Evolutionary conservation across 2,329 filamentous ascomycete genomes (phyloP).

Genomic region (Paracorniculantispora psalliotae): DNA sequence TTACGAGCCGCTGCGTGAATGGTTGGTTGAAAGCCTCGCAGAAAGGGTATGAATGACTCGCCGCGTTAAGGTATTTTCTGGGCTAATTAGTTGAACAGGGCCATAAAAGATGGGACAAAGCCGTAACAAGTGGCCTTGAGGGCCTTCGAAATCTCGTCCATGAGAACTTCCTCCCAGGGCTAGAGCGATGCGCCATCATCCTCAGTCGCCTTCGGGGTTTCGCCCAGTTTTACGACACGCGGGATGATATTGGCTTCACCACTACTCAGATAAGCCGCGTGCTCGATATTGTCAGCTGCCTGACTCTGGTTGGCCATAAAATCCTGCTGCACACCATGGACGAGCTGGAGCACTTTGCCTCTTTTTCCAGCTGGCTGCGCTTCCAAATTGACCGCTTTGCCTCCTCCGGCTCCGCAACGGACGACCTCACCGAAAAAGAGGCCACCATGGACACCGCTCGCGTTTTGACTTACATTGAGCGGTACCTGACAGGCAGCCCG

Average conservation of each 20-base stretch:
- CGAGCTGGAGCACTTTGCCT: slow-evolving; percentile 70
- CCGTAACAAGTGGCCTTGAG: slow-evolving; percentile 71
- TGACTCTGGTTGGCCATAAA: slow-evolving; percentile 71
- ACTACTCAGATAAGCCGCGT: slow-evolving; percentile 58
- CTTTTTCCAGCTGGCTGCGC: slow-evolving; percentile 80
- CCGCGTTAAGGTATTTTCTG: neutral
- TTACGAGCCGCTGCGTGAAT: slow-evolving; percentile 71
- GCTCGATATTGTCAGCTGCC: slow-evolving; percentile 65
- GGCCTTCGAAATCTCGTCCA: slow-evolving; percentile 73
- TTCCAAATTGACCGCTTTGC: slow-evolving; percentile 76
- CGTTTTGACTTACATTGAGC: slow-evolving; percentile 72
- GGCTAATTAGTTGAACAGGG: slow-evolving; percentile 47
- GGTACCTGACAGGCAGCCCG: slow-evolving; percentile 61
- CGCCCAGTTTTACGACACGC: slow-evolving; percentile 69
- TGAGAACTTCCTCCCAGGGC: slow-evolving; percentile 80
- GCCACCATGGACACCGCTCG: slow-evolving; percentile 67
- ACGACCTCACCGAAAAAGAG: slow-evolving; percentile 75
- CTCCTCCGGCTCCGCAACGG: slow-evolving; percentile 53
- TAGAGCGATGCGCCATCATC: slow-evolving; percentile 78
- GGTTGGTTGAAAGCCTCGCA: slow-evolving; percentile 77
- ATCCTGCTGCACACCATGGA: slow-evolving; percentile 66
- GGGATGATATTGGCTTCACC: slow-evolving; percentile 62
- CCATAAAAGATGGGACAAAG: slow-evolving; percentile 93
- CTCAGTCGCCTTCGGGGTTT: slow-evolving; percentile 79
- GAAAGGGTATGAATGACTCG: slow-evolving; percentile 57